These are phyloP conservation scores for Fistulifera solaris DNA, from an alignment of 108 stramenopile species.

Conservation along the genomic window DNA sequence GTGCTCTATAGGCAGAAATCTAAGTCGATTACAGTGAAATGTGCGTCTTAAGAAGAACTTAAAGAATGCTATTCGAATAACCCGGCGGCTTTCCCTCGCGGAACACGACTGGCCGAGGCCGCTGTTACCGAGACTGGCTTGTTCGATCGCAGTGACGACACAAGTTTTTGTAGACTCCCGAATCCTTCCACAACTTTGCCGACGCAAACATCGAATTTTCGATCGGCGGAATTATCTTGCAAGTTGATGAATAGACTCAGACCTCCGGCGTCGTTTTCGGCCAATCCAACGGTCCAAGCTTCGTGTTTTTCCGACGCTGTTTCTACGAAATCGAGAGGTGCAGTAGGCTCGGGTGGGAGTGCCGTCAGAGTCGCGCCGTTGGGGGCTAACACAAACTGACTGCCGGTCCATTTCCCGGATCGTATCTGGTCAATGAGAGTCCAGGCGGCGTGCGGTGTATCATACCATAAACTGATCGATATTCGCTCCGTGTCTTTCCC, in stretches of 20 bases:
- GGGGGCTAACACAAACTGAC: constrained; percentile 24
- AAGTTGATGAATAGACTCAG: constrained; percentile 34
- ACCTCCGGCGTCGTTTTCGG: constrained; percentile 6
- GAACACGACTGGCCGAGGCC: constrained; percentile 1
- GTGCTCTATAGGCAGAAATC: too few species aligned
- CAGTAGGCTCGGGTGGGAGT: neutral
- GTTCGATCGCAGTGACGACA: constrained; percentile 11
- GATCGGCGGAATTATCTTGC: constrained; percentile 29
- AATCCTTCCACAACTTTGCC: constrained; percentile 43
- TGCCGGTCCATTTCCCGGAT: constrained; percentile 32
- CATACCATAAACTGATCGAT: constrained; percentile 33
- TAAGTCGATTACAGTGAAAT: too few species aligned
- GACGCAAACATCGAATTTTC: constrained; percentile 37
- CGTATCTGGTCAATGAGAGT: constrained; percentile 37
- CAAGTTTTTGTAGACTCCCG: constrained; percentile 26
- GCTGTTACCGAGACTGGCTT: neutral
- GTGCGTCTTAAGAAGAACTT: too few species aligned
- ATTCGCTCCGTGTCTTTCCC: constrained; percentile 9
- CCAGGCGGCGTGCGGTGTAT: constrained; percentile 50
- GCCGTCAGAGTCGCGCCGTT: constrained; percentile 13
- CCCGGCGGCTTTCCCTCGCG: constrained; percentile 3
- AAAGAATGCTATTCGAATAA: neutral
- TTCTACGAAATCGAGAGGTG: constrained; percentile 30
- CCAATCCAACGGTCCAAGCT: constrained; percentile 39
- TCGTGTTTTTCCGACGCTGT: constrained; percentile 22